Evolutionary conservation across 139 green algal genomes (phyloP).

Genomic region (Tetratostichococcus sp.): DNA sequence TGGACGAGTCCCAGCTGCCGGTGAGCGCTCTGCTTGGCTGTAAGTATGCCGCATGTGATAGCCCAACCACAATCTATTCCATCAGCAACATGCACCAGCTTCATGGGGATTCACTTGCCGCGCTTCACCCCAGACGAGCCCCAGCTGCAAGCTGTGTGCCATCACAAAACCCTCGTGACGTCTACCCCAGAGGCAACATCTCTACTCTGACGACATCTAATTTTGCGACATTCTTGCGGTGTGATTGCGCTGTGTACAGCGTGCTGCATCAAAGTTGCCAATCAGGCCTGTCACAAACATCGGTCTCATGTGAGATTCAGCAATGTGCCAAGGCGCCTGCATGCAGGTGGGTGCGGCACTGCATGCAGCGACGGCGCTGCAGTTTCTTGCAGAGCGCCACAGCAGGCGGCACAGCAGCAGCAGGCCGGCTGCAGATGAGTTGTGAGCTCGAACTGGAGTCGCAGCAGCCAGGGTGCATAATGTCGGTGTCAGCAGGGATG

Average conservation of each 20-base stretch:
- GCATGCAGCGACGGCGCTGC: slow-evolving; percentile 7
- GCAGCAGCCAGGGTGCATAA: no score
- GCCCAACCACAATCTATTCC: neutral
- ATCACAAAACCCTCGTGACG: no score
- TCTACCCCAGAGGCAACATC: no score
- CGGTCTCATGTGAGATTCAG: no score
- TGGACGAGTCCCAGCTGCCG: slow-evolving; percentile 4
- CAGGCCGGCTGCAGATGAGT: no score
- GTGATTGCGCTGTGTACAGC: no score
- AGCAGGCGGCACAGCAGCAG: no score
- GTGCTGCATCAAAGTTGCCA: neutral
- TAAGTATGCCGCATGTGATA: neutral
- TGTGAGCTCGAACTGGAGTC: no score
- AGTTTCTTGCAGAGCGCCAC: neutral
- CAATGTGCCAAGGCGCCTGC: no score
- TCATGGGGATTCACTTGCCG: slow-evolving; percentile 4
- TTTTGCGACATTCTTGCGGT: no score
- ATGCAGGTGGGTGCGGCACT: slow-evolving; percentile 12
- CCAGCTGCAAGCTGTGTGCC: neutral
- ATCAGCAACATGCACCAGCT: neutral
- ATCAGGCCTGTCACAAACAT: neutral
- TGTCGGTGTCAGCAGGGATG: no score
- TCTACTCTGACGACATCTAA: no score
- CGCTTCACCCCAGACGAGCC: slow-evolving; percentile 3
- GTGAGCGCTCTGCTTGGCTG: neutral